Evolutionary conservation across 2,329 filamentous ascomycete genomes (phyloP), one percentile per base, ranked within the genome.

Genomic region (Arthrobotrys iridis): DNA sequence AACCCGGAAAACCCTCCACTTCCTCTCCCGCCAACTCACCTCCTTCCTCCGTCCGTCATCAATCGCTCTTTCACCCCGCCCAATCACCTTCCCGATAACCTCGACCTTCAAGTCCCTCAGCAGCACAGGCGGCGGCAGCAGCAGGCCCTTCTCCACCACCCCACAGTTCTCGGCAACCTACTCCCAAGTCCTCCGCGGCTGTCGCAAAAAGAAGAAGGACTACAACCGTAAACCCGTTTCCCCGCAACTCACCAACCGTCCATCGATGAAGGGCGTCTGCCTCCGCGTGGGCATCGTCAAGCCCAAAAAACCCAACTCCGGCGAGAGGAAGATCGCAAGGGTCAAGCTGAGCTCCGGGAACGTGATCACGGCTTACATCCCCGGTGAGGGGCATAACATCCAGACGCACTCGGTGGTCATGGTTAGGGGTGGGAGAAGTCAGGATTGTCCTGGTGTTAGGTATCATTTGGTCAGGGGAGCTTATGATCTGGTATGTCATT

Each of bases 291-390:
- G 92, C 80, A 92, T 93, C 79, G 93, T 91, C 79, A 93, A 95
- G 81, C 95, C 95, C 67, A 99, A 99, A 89, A 99, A 99, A 84
- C 95, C 95, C 78, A 99, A 99, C 83, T 99, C 95, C 26, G 95
- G 93, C 66, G 93, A 98, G 86, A 87, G 95, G 77, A 99, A 99
- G 86, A 95, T 93, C 70, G 94, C 94, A 1, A 92, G 94, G 85
- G 90, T 99, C 18, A 87, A 93, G 79, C 85, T 99, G 81, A 95
- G 91, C 74, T 93, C 88, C 77, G 95, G 95, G 65, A 92, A 89
- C 81, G 87, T 96, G 72, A 86, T 99, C 77, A 97, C 93, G 72
- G 92, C 92, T 24, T 98, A 97, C 85, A 97, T 99, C 81, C 93
- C 93, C 33, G 95, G 95, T 60, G 94, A 98, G 87, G 94, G 95